Evolutionary conservation across 306 rosid genomes (phyloP).

Genomic region (Trichosanthes cucumerina): DNA sequence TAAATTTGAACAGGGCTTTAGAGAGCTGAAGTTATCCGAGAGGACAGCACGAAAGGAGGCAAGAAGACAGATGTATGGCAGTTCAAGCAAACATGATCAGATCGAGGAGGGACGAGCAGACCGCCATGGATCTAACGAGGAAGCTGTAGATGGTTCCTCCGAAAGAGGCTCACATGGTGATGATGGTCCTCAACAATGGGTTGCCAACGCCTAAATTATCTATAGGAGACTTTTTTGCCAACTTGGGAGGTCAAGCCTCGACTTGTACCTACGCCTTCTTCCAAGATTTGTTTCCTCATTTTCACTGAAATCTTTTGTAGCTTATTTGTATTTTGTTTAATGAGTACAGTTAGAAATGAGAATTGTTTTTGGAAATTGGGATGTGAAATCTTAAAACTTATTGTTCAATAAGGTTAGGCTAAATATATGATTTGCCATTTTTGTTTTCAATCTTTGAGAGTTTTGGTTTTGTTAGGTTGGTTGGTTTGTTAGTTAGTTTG

Average conservation of each 20-base stretch:
- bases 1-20: slow-evolving; percentile 50
- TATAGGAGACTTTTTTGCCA: neutral
- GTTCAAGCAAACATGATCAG: slow-evolving; percentile 33
- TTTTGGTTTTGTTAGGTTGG: too few relatives aligned
- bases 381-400: neutral
- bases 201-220: slow-evolving; percentile 24
- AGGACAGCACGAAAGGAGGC: slow-evolving; percentile 49
- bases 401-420: neutral
- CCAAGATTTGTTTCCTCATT: neutral
- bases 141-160: slow-evolving; percentile 8
- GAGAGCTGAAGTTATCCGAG: slow-evolving; percentile 52
- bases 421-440: neutral
- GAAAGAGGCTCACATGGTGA: slow-evolving; percentile 18
- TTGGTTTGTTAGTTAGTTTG: too few relatives aligned
- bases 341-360: neutral
- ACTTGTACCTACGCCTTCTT: neutral
- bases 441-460: neutral
- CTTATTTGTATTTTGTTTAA: neutral
- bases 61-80: slow-evolving; percentile 37
- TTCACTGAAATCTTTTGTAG: neutral
- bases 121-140: slow-evolving; percentile 21
- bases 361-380: neutral
- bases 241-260: neutral
- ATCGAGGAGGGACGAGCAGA: slow-evolving; percentile 20
- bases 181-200: slow-evolving; percentile 26